Evolutionary conservation across 495 filamentous ascomycete genomes (phyloP).

Genomic region (Aspergillus bertholletiae): DNA sequence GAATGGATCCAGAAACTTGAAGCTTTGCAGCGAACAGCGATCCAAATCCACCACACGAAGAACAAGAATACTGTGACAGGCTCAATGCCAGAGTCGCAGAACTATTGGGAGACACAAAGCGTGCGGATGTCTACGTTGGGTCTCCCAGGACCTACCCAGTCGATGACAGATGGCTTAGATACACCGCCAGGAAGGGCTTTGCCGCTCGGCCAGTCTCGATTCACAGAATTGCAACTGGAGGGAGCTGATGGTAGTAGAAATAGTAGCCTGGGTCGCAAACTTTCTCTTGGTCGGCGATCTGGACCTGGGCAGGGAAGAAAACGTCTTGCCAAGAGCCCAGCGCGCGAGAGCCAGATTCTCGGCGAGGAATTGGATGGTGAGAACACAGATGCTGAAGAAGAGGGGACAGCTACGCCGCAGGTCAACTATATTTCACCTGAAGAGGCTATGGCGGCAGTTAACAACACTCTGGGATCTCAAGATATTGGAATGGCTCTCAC

Average conservation of each 20-base stretch:
- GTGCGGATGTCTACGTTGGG: conserved; percentile 37
- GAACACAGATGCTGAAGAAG: conserved; percentile 17
- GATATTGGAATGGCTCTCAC: neutral
- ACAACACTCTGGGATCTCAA: conserved; percentile 13
- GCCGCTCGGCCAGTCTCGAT: conserved; percentile 17
- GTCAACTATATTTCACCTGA: conserved; percentile 18
- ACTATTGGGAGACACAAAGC: conserved; percentile 40
- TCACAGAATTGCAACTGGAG: conserved; percentile 36
- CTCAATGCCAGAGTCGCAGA: conserved; percentile 33
- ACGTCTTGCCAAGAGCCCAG: conserved; percentile 25
- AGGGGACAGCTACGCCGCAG: conserved; percentile 11
- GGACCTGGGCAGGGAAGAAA: conserved; percentile 34
- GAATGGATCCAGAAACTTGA: conserved; percentile 65
- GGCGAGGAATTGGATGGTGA: conserved; percentile 23
- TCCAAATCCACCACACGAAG: conserved; percentile 47
- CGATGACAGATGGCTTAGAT: conserved; percentile 22
- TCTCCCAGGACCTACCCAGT: conserved; percentile 1
- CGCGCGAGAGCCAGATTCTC: conserved; percentile 24
- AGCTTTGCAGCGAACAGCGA: conserved; percentile 56
- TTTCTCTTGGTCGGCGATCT: conserved; percentile 35
- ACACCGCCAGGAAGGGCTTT: conserved; percentile 43
- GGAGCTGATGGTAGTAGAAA: conserved; percentile 25
- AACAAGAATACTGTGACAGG: conserved; percentile 25
- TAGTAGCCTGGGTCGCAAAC: conserved; percentile 34
- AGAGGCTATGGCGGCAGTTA: conserved; percentile 19